Base-by-base conservation (phyloP, 306 rosid genomes). In the Trifolium fragiferum region DNA sequence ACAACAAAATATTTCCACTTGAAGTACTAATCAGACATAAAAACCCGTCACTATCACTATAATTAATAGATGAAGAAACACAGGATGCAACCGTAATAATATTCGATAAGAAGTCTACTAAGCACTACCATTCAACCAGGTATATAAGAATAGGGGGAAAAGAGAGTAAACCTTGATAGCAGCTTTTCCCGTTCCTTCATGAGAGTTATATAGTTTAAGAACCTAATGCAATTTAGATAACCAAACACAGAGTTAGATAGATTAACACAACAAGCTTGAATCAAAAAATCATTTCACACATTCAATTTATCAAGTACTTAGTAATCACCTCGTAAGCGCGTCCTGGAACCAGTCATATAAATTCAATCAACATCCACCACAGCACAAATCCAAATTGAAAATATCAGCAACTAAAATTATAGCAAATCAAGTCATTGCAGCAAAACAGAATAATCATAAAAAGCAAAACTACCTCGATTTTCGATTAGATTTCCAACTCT, bases 171-270 rank as follows among this genome's bases (percentile, higher is more conserved):
- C 98, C 98, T 93, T 88, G 66, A 91, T 81, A 8, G 82, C 83
- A 49, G 97, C 89, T 79, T 91, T 91, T 47, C 90, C 93, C 57
- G 89, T 80, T 81, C 92, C 98, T 89, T 88, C 97, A 66, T 77
- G 87, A 40, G 96, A 71, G 74, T 87, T 92, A 2, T 89, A 94
- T 0, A 78, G 93, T 84, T 83, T 93, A 25, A 92, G 59, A 76
- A 89, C 98, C 98, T 93, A 77, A 59, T 47, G 49, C 72, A 27
- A 30, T 53, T 58, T 8, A 37, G 10, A 66, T 25, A 70, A 59
- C 10, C 77, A 41, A 19, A 65, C 66, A 40, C 41, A 1, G 62
- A 21, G 53, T 71, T 49, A 62, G 66, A 57, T 49, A 57, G 62
- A 57, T 15, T 71, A 49, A 71, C 37, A 57, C 10, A 55, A 71